Base-by-base conservation (phyloP, 1,139 yeast genomes). In the Scheffersomyces stambukii region DNA sequence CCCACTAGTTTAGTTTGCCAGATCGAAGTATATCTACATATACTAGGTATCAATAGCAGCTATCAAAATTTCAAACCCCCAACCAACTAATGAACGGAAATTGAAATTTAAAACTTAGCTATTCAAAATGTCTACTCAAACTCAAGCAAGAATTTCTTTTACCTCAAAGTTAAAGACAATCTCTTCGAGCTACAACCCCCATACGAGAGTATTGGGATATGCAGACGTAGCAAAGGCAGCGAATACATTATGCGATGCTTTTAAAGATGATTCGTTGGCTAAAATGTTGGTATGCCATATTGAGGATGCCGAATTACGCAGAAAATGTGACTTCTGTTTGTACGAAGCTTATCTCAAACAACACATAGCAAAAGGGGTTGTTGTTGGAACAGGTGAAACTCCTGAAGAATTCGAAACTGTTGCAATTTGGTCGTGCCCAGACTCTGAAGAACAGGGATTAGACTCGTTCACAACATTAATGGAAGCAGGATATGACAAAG, bases 341-440 rank as follows among this genome's bases (percentile, higher is more conserved):
- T 77, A 74, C 42, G 80, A 74, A 42, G 71, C 77, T 12, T 76
- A 77, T 45, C 57, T 76, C 16, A 62, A 60, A 34, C 78, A 79
- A 31, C 82, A 77, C 46, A 61, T 78, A 24, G 48, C 64, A 36
- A 67, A 72, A 32, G 85, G 85, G 1, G 37, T 75, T 11, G 77
- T 70, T 13, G 48, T 76, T 19, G 82, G 75, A 1, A 52, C 64
- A 24, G 61, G 61, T 30, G 74, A 67, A 32, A 37, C 50, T 4
- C 59, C 60, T 4, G 66, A 65, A 8, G 62, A 60, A 8, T 78
- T 72, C 48, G 83, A 78, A 50, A 76, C 81, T 4, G 80, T 78
- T 16, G 74, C 80, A 7, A 52, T 77, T 21, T 78, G 84, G 83
- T 61, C 78, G 24, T 61, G 65, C 10, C 84, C 84, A 4, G 68